These are phyloP conservation scores for Picea abies DNA, from an alignment of 83 land plant genomes.

Conservation along the genomic window DNA sequence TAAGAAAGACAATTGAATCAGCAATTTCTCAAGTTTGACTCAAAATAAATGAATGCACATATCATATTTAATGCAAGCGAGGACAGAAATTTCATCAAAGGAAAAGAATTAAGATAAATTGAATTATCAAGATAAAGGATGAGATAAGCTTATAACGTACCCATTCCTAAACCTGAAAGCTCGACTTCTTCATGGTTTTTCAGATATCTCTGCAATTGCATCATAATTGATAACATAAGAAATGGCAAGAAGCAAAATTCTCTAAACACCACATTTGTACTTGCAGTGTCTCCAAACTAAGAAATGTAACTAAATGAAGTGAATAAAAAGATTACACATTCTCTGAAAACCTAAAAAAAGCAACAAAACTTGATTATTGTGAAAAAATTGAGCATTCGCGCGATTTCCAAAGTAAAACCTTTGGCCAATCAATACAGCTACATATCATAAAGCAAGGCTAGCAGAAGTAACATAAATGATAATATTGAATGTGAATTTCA, in stretches of 20 bases:
- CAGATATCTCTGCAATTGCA: constrained; percentile 77
- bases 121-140: background rate
- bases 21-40: background rate
- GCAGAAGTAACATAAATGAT: too few relatives aligned
- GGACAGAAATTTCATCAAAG: background rate
- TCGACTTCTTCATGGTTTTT: constrained; percentile 87
- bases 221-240: background rate
- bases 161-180: constrained; percentile 91
- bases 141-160: constrained; percentile 29
- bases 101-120: background rate
- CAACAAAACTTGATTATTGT: too few relatives aligned
- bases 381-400: too few relatives aligned
- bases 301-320: too few relatives aligned
- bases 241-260: background rate
- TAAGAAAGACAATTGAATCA: constrained; percentile 13
- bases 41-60: background rate
- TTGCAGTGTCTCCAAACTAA: too few relatives aligned
- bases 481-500: too few relatives aligned
- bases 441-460: too few relatives aligned
- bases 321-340: background rate
- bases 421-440: too few relatives aligned
- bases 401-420: too few relatives aligned
- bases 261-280: too few relatives aligned
- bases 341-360: background rate
- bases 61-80: background rate